These are phyloP conservation scores for Diplodia corticola DNA, from an alignment of 2,329 filamentous ascomycete species.

Conservation along the genomic window DNA sequence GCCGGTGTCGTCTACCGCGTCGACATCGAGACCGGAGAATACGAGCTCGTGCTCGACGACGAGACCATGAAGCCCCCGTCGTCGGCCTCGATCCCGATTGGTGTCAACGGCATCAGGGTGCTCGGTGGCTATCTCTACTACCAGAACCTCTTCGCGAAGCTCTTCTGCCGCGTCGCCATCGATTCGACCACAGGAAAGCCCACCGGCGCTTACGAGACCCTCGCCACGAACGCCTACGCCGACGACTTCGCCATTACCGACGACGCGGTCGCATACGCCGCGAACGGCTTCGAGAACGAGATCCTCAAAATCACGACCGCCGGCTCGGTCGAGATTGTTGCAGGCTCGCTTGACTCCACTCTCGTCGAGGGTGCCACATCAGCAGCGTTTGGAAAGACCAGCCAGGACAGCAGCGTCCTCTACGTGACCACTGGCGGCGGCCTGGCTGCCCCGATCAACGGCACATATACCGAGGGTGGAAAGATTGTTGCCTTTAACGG, in stretches of 20 bases:
- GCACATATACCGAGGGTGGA: conserved; percentile 29
- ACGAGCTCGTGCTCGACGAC: conserved; percentile 26
- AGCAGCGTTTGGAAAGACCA: conserved; percentile 26
- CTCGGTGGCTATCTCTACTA: conserved; percentile 28
- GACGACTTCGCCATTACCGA: conserved; percentile 17
- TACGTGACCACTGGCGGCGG: conserved; percentile 33
- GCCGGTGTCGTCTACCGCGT: conserved; percentile 28
- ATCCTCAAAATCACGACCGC: conserved; percentile 25
- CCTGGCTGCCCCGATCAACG: conserved; percentile 26
- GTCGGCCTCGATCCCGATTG: conserved; percentile 18
- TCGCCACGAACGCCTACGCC: background rate
- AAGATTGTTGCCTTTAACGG: conserved; percentile 29
- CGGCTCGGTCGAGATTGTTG: conserved; percentile 24
- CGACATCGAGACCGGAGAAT: conserved; percentile 24
- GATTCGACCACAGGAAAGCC: conserved; percentile 22
- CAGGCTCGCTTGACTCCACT: conserved; percentile 13
- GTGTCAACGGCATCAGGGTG: conserved; percentile 32
- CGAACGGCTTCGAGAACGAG: conserved; percentile 14
- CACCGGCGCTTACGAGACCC: background rate
- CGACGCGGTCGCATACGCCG: conserved; percentile 7
- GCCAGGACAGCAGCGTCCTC: conserved; percentile 26
- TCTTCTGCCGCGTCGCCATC: conserved; percentile 27
- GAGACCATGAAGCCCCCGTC: conserved; percentile 25
- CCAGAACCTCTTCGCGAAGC: conserved; percentile 26
- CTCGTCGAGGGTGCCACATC: conserved; percentile 27